Evolutionary conservation across 768 basidiomycete genomes (phyloP), one percentile per base, ranked within the genome.

Genomic region (Russula olivacea): DNA sequence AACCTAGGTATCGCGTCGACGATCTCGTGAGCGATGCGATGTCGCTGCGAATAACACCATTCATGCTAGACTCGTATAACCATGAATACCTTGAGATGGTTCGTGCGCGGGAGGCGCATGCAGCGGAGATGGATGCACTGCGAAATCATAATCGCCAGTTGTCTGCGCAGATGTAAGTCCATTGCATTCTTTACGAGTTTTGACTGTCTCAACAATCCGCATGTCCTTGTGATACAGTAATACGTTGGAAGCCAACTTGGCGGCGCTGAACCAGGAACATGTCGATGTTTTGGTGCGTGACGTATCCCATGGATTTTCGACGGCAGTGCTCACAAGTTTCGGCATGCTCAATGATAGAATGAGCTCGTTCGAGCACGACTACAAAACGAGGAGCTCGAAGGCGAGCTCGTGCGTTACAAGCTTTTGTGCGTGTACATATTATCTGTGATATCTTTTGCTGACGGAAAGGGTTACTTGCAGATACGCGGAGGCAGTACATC

Each of bases 321-420:
- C 52, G 10, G 40, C 59, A n/a, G 49, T 52, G 53, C n/a, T 57
- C 72, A 75, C 34, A 2, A 6, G 59, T 72, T 10, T 73, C 74
- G 53, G 38, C 15, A n/a, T 71, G 17, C 45, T 23, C 48, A 7
- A 23, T 41, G n/a, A 48, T 66, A 93, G 91, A 93, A 95, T 68
- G 88, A 96, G 72, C 82, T 98, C 4, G 97, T 98, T 4, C 91
- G 87, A 78, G 81, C 87, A 61, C 84, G 94, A 56, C 76, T 98
- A 45, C 85, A 87, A 63, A 91, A 91, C 68, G 96, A 99, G 72
- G 94, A 98, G 72, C 80, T 96, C 63, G 97, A 98, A 73, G 82
- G 86, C 61, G 93, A 98, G 73, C 83, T 99, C 19, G 95, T 99
- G 43, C 85, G 89, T 47, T 98, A 97, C 76, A 97, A 97, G 76